Evolutionary conservation across 176 grass and related monocot species (phyloP).

Genomic region (Hyparrhenia diplandra): DNA sequence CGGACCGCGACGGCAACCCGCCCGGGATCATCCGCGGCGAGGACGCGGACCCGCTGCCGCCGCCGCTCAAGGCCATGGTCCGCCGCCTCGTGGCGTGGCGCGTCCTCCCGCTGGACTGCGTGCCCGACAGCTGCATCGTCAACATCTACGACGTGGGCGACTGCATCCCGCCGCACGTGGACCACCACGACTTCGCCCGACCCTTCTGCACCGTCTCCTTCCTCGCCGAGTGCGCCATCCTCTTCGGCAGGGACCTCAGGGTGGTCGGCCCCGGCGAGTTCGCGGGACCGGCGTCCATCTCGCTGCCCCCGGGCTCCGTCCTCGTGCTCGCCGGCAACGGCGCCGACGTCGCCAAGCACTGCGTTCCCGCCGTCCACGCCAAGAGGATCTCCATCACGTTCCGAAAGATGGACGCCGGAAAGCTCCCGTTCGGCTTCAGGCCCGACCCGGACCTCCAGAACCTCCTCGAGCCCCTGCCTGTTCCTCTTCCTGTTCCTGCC

Average conservation of each 20-base stretch:
- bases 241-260: slow-evolving; percentile 36
- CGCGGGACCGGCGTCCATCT: slow-evolving; percentile 15
- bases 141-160: slow-evolving; percentile 63
- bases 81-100: slow-evolving; percentile 42
- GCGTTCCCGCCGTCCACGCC: slow-evolving; percentile 51
- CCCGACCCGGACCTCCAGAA: slow-evolving; percentile 31
- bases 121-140: slow-evolving; percentile 67
- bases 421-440: slow-evolving; percentile 31
- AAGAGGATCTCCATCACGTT: slow-evolving; percentile 75
- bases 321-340: slow-evolving; percentile 57
- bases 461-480: not conserved
- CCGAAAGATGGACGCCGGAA: slow-evolving; percentile 50
- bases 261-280: slow-evolving; percentile 43
- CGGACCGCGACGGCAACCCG: slow-evolving; percentile 41
- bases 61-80: slow-evolving; percentile 42
- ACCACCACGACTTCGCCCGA: slow-evolving; percentile 50
- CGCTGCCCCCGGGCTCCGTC: slow-evolving; percentile 40
- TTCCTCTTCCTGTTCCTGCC: no score
- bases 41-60: slow-evolving; percentile 48
- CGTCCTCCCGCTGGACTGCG: slow-evolving; percentile 36
- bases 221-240: slow-evolving; percentile 43
- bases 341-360: slow-evolving; percentile 69
- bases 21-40: slow-evolving; percentile 49
- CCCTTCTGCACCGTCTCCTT: slow-evolving; percentile 75
- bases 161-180: slow-evolving; percentile 71